These are phyloP conservation scores for Spathaspora passalidarum DNA, from an alignment of 805 yeast genomes.

Conservation along the genomic window DNA sequence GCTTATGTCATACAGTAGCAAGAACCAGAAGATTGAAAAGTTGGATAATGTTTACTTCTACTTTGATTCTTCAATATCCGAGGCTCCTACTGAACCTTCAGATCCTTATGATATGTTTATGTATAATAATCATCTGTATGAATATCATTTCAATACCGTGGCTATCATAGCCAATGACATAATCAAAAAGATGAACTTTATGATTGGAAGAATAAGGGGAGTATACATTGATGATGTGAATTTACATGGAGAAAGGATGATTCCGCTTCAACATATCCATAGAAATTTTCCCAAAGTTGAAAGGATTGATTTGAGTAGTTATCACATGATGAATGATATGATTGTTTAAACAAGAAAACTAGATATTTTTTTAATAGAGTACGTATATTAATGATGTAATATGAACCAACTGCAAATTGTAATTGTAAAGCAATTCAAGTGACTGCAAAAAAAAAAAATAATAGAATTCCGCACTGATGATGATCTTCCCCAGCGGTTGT, in stretches of 20 bases:
- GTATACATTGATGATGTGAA: constrained; percentile 30
- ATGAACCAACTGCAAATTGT: too few species aligned
- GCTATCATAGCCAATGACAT: constrained; percentile 32
- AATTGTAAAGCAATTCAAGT: background rate
- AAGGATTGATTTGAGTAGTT: constrained; percentile 24
- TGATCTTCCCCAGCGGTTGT: too few species aligned
- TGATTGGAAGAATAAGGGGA: constrained; percentile 30
- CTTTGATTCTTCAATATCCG: constrained; percentile 27
- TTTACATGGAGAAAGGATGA: constrained; percentile 27
- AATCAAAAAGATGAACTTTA: constrained; percentile 30
- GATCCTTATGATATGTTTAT: constrained; percentile 7
- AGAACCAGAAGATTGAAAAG: constrained; percentile 5
- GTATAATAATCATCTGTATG: background rate
- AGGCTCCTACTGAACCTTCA: background rate
- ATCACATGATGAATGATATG: constrained; percentile 17
- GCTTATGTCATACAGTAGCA: background rate
- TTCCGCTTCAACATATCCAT: constrained; percentile 26
- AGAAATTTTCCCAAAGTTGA: constrained; percentile 33
- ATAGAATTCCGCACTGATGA: too few species aligned
- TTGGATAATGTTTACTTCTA: constrained; percentile 30
- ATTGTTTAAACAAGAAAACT: constrained; percentile 6
- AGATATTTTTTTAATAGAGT: background rate
- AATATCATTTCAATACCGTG: constrained; percentile 21
- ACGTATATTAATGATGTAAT: background rate
- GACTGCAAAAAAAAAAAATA: too few species aligned